These are phyloP conservation scores for Trypethelium eluteriae DNA, from an alignment of 495 filamentous ascomycete genomes.

Conservation along the genomic window DNA sequence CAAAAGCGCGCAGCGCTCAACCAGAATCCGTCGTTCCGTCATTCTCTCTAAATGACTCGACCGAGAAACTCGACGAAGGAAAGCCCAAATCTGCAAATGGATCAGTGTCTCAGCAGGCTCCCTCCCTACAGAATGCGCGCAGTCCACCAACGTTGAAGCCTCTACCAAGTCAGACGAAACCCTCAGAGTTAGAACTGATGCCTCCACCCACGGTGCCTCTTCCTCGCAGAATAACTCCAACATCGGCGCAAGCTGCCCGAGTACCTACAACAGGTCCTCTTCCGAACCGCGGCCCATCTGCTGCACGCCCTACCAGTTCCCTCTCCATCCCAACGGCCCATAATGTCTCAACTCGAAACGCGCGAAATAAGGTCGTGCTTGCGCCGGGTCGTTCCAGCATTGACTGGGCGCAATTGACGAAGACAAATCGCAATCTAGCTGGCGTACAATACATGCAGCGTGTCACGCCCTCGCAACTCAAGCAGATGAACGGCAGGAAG, in stretches of 20 bases:
- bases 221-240: slow-evolving; percentile 29
- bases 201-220: slow-evolving; percentile 23
- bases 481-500: slow-evolving; percentile 64
- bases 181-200: slow-evolving; percentile 18
- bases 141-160: not conserved
- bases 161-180: slow-evolving; percentile 3
- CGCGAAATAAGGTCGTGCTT: slow-evolving; percentile 56
- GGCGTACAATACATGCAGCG: slow-evolving; percentile 46
- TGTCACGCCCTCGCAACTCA: slow-evolving; percentile 73
- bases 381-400: slow-evolving; percentile 84
- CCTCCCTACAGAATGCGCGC: not conserved
- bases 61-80: not conserved
- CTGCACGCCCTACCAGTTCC: slow-evolving; percentile 24
- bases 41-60: not conserved
- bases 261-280: slow-evolving; percentile 38
- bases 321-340: slow-evolving; percentile 20
- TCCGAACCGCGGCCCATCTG: slow-evolving; percentile 34
- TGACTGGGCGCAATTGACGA: slow-evolving; percentile 80
- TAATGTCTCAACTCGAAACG: slow-evolving; percentile 26
- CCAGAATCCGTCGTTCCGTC: not conserved
- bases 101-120: not conserved
- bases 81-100: not conserved
- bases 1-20: slow-evolving; percentile 36
- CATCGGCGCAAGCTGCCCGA: slow-evolving; percentile 36
- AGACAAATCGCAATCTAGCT: slow-evolving; percentile 56